These are phyloP conservation scores for Penicillium sp. DNA, from an alignment of 2,329 filamentous ascomycete species.

Conservation along the genomic window DNA sequence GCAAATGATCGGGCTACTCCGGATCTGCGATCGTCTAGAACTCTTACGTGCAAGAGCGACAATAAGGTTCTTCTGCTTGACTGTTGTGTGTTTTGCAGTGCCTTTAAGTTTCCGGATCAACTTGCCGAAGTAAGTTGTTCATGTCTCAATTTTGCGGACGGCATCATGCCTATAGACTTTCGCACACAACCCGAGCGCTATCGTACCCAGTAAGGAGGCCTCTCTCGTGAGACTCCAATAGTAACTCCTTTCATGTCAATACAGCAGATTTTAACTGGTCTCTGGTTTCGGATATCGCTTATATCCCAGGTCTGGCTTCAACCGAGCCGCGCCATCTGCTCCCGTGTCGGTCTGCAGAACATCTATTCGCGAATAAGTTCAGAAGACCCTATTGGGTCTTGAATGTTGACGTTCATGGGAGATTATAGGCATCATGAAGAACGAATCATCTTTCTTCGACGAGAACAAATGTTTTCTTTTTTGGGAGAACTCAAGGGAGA, in stretches of 20 bases:
- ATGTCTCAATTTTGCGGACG: background rate
- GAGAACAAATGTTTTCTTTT: background rate
- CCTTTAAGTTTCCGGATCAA: background rate
- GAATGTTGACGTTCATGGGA: no score
- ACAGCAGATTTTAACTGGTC: background rate
- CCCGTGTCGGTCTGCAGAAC: no score
- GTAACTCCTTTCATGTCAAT: background rate
- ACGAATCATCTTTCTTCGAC: background rate
- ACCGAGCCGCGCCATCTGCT: no score
- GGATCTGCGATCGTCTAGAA: background rate
- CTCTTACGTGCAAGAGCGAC: background rate
- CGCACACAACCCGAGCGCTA: background rate
- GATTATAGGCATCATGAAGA: no score
- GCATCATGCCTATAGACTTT: background rate
- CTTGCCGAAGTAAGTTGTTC: background rate
- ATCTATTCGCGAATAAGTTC: no score
- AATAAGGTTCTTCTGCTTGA: background rate
- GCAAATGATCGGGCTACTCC: background rate
- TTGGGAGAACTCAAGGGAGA: background rate
- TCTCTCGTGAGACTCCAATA: background rate
- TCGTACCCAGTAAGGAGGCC: background rate
- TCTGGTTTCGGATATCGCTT: background rate
- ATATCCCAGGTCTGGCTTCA: no score
- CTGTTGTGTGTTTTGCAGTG: background rate
- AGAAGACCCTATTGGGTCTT: no score